A percentile compares a stretch with the other conserved stretches of the same genome.
Evolutionary conservation across 2,329 filamentous ascomycete species (phyloP).

Genomic region (Calonectria honghensis): DNA sequence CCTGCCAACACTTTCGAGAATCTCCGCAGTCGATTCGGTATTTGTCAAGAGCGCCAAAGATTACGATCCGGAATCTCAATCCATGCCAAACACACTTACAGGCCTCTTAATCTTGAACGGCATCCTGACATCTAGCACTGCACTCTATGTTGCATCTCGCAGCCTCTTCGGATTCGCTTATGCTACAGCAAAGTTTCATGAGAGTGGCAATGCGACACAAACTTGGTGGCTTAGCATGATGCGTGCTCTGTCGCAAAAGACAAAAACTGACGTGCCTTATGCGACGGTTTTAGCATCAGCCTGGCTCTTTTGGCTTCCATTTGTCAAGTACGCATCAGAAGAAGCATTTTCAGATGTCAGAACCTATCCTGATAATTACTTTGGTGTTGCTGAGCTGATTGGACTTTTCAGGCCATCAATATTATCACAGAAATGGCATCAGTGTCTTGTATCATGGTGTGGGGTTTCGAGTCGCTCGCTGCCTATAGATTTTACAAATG

Average conservation of each 20-base stretch:
- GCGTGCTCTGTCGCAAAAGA: neutral
- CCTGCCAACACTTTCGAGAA: neutral
- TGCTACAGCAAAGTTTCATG: neutral
- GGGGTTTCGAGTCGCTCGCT: neutral
- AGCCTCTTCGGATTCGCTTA: neutral
- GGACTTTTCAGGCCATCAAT: neutral
- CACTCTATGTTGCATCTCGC: neutral
- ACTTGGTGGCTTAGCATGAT: conserved; percentile 6
- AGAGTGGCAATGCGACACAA: neutral
- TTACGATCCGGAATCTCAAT: neutral
- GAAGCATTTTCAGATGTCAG: neutral
- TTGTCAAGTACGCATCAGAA: neutral
- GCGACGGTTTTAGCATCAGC: neutral
- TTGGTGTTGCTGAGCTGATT: neutral
- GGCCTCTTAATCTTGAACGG: neutral
- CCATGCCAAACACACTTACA: neutral
- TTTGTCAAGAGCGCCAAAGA: neutral
- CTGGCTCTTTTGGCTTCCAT: conserved; percentile 4
- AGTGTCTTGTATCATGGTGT: neutral
- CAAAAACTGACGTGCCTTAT: neutral
- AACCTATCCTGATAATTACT: neutral
- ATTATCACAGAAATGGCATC: conserved; percentile 11
- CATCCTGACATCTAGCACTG: neutral
- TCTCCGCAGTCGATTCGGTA: neutral
- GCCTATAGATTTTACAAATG: conserved; percentile 6